Evolutionary conservation across 2,329 filamentous ascomycete species (phyloP), one percentile per base, ranked within the genome.

Genomic region (Bipolaris bicolor): DNA sequence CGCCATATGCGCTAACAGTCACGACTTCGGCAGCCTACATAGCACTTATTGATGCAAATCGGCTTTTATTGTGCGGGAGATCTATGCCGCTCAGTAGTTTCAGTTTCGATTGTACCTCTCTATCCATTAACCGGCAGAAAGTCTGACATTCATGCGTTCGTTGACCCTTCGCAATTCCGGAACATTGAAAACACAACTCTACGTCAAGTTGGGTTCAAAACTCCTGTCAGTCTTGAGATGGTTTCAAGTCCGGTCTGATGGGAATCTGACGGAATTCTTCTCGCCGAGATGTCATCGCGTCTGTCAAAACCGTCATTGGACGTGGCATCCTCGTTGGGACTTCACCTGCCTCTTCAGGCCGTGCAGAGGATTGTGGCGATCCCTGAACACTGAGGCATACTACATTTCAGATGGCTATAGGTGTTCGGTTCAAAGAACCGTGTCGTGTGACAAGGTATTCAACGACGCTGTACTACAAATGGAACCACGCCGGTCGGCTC

Each of bases 191-290:
- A 66, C 58, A 57, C 64, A 49, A 41, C 60, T 52, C 57, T 57
- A 54, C 55, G 40, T 58, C 52, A 60, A 57, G 58, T 59, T 55
- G 50, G 55, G 57, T 40, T 43, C 47, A 52, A 44, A 45, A 33
- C 57, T 64, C 57, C 63, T 71, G 64, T 71, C 65, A 70, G 50
- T 65, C 55, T 54, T 50, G 50, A 44, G 58, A 40, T 24, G 61
- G 72, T 73, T 73, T 73, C 70, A 74, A 52, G 48, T 66, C 60
- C 46, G 29, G 34, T 57, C 61, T 74, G 73, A 69, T 69, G 68
- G 71, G 73, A 74, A 62, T 44, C 57, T 55, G 55, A 26, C 40
- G 51, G 51, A 60, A 55, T 54, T 63, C 52, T 49, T 57, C 44
- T 58, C 49, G 50, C 52, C 60, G 49, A 67, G 56, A 59, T 58